Base-by-base conservation (phyloP, 2,329 filamentous ascomycete species). In the Penicillium sp. region DNA sequence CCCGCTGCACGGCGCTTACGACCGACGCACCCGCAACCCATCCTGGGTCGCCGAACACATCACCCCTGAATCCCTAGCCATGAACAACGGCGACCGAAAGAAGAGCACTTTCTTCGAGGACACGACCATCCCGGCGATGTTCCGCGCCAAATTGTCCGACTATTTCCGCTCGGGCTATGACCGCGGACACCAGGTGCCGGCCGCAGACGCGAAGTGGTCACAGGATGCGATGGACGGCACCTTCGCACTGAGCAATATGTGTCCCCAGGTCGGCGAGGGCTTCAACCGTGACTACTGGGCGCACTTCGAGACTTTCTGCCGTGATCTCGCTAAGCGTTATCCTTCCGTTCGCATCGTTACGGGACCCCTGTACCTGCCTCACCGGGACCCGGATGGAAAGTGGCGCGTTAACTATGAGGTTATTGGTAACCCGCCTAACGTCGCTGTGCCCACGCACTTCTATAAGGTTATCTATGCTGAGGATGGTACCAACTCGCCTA, bases 201-300 rank as follows among this genome's bases (percentile, higher is more conserved):
- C 94, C 6, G 94, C 94, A 40, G 94, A 99, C 77, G 91, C 90
- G 55, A 96, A 95, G 79, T 99, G 94, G 92, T 90, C 87, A 61
- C 94, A 99, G 77, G 76, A 84, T 36, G 92, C 94, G 62, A 96
- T 99, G 91, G 87, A 99, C 77, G 91, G 90, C 57, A 99, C 94
- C 2, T 99, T 99, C 72, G 88, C 86, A 70, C 83, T 99, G 55
- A 88, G 84, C 72, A 99, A 99, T 79, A 99, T 99, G 92, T 96
- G 92, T 72, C 94, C 94, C 33, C 94, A 99, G 78, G 94, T 99
- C 31, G 94, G 94, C 65, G 91, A 97, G 72, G 94, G 94, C 58
- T 99, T 99, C 82, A 99, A 99, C 79, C 85, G 94, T 50, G 94
- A 99, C 79, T 99, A 99, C 84, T 99, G 94, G 94, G 90, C 94